Conservation (phyloP, 2,329 filamentous ascomycete species). For the Ploettnerulaceae sp. region DNA sequence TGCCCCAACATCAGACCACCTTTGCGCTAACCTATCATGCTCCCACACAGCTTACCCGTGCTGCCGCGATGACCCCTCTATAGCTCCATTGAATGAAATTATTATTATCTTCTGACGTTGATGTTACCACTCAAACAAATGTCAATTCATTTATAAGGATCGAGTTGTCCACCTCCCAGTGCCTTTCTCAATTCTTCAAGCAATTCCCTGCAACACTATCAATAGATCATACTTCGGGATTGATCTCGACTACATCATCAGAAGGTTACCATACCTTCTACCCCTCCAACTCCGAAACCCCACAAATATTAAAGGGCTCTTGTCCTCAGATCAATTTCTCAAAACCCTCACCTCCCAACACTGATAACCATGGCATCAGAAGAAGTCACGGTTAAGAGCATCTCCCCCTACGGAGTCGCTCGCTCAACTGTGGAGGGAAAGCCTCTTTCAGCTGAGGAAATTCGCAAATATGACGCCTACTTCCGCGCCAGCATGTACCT, state of each 20-base stretch:
- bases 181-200: constrained; percentile 7
- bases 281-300: background rate
- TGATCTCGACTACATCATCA: background rate
- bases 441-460: constrained; percentile 60
- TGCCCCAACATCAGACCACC: constrained; percentile 15
- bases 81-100: background rate
- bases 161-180: constrained; percentile 4
- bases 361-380: constrained; percentile 23
- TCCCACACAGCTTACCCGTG: constrained; percentile 12
- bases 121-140: constrained; percentile 7
- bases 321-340: background rate
- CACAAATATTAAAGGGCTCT: background rate
- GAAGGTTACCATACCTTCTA: constrained; percentile 1
- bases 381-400: constrained; percentile 45
- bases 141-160: constrained; percentile 14
- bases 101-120: background rate
- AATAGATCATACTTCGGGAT: constrained; percentile 2
- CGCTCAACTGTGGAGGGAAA: constrained; percentile 58
- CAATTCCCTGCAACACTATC: constrained; percentile 9
- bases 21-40: constrained; percentile 10
- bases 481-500: constrained; percentile 73
- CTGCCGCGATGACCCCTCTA: constrained; percentile 15
- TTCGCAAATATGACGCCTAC: constrained; percentile 65
- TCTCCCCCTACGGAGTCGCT: constrained; percentile 60
- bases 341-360: constrained; percentile 1